Base-by-base conservation (phyloP, 176 grass and related monocot species). In the Poa pratensis region DNA sequence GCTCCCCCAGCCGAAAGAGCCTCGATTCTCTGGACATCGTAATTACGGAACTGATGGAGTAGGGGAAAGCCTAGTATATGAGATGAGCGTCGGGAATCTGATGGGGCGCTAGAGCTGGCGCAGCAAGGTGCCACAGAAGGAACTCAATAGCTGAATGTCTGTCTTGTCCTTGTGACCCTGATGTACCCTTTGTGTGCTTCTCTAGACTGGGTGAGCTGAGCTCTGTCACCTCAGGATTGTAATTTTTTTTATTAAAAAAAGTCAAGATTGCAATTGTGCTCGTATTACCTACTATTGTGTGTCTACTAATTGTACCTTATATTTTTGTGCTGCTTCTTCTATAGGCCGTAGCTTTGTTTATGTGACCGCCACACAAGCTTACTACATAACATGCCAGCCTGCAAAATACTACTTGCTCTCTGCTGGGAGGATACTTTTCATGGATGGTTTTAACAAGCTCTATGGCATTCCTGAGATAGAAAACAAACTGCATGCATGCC, bases 1-100 rank as follows among this genome's bases (percentile, higher is more conserved):
- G 35, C 86, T 83, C 57, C 80, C 80, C 13, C 23, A 61, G 18
- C 90, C 90, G 3, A 80, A 32, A 13, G 28, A 89, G 60, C 76
- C 79, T 17, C 49, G 49, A 51, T 51, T 0, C 49, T 51, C 49
- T 17, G 15, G 49, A 51, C 49, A 28, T 15, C 68, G 37, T 43
- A 79, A 79, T 12, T 37, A 51, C 23, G 58, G 24, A 70, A 20
- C 3, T 60, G 57, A 60, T 24, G 34, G 4, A 82, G 72, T 24
- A 27, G 70, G 40, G 14, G 45, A 72, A 75, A 70, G 79, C 16
- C 61, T 9, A 8, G 20, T 51, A 2, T 54, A 68, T 15, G 27
- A 75, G 6, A 42, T 83, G 34, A 83, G 66, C 46, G 6, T 86
- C 10, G 20, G 39, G 69, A 69, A 43, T 2, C 45, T 80, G 16